Conservation (phyloP, 768 basidiomycete genomes). For the Inosperma sp. region DNA sequence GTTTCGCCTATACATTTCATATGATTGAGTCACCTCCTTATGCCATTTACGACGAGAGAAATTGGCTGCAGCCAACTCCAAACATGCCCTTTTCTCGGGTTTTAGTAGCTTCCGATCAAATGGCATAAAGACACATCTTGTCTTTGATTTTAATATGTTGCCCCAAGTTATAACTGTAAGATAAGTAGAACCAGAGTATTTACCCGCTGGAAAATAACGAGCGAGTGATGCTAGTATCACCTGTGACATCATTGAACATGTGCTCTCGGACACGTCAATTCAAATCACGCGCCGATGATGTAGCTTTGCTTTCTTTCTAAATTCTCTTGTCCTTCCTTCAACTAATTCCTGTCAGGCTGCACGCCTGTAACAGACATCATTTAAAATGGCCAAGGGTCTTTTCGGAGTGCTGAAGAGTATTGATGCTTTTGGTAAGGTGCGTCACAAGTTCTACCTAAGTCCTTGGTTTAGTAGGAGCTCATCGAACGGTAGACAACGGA, state of each 20-base stretch:
- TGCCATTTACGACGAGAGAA: slow-evolving; percentile 81
- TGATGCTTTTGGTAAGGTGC: slow-evolving; percentile 98
- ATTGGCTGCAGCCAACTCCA: slow-evolving; percentile 89
- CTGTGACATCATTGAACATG: background rate
- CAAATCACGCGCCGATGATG: slow-evolving; percentile 17
- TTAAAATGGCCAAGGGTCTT: slow-evolving; percentile 71
- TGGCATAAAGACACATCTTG: background rate
- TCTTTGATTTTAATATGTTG: background rate
- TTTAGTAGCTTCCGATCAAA: background rate
- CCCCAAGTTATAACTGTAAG: no score
- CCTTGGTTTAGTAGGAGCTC: no score
- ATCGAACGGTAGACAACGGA: slow-evolving; percentile 97
- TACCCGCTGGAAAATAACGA: no score
- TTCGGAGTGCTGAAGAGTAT: slow-evolving; percentile 80
- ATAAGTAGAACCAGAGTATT: no score
- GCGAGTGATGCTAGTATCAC: no score
- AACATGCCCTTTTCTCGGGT: slow-evolving; percentile 69
- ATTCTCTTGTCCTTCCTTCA: slow-evolving; percentile 21
- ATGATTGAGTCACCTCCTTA: slow-evolving; percentile 78
- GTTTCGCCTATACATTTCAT: slow-evolving; percentile 95
- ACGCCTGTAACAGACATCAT: slow-evolving; percentile 33
- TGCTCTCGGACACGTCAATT: slow-evolving; percentile 20
- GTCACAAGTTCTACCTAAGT: slow-evolving; percentile 16
- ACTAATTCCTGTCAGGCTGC: slow-evolving; percentile 27
- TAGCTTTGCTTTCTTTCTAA: slow-evolving; percentile 20